A percentile compares a stretch with the other conserved stretches of the same genome.
phyloP scores from a whole-genome alignment of 2,329 filamentous ascomycete genomes.

The Fusarium neocosmosporiellum region DNA sequence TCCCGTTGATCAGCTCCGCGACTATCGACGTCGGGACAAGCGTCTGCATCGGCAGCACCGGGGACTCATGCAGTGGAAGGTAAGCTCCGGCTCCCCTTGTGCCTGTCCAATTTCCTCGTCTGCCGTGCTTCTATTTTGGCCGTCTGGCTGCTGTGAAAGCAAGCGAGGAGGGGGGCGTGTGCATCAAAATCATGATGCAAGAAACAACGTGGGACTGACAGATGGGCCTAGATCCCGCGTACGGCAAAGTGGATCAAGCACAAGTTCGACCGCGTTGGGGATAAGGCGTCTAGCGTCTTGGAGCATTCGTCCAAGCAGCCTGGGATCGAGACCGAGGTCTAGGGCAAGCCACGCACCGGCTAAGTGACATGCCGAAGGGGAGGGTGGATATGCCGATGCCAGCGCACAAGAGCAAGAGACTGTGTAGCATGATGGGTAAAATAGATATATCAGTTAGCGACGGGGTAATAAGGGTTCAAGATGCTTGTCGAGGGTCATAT shows the following conservation, averaged over 20 bases:
- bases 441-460: conserved; percentile 7
- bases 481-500: conserved; percentile 1
- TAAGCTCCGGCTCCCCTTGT: conserved; percentile 35
- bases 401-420: not conserved
- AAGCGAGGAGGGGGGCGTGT: conserved; percentile 7
- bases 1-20: conserved; percentile 63
- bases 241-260: conserved; percentile 62
- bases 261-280: conserved; percentile 67
- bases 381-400: not conserved
- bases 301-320: conserved; percentile 67
- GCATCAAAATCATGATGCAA: not conserved
- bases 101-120: not conserved
- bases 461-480: not conserved
- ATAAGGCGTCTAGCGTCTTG: conserved; percentile 67
- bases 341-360: conserved; percentile 40
- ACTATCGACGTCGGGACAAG: conserved; percentile 70
- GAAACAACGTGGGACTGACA: conserved; percentile 27
- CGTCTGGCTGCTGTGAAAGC: not conserved
- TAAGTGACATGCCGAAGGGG: conserved; percentile 2
- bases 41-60: conserved; percentile 73
- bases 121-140: conserved; percentile 14
- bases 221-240: conserved; percentile 50
- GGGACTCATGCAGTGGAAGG: conserved; percentile 79
- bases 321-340: conserved; percentile 78
- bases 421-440: conserved; percentile 1